Percentiles rank a stretch among this genome's conserved stretches.
These are phyloP conservation scores for Micractinium sp. DNA, from an alignment of 139 green algal genomes.

Conservation along the genomic window DNA sequence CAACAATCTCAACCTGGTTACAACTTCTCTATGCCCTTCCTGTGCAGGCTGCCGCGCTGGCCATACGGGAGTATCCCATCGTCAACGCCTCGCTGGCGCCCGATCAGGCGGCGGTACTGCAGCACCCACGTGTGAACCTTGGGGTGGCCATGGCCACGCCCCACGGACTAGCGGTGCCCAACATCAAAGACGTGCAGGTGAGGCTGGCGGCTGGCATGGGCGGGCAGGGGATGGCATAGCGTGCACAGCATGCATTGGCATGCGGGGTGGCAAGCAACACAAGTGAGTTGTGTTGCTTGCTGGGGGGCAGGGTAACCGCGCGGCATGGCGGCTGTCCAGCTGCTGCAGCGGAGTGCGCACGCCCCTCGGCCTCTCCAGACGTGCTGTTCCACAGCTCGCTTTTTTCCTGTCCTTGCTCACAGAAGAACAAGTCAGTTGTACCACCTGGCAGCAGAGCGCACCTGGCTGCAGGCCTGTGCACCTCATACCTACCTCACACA, in stretches of 20 bases:
- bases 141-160: constrained; percentile 91
- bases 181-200: constrained; percentile 74
- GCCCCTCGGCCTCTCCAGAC: too few relatives aligned
- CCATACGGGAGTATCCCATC: constrained; percentile 69
- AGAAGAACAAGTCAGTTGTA: too few relatives aligned
- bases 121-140: constrained; percentile 84
- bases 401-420: too few relatives aligned
- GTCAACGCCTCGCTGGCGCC: constrained; percentile 81
- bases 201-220: too few relatives aligned
- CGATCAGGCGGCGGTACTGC: constrained; percentile 73
- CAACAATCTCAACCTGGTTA: background rate
- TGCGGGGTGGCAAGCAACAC: too few relatives aligned
- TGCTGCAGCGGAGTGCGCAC: too few relatives aligned
- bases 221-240: too few relatives aligned
- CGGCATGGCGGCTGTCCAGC: too few relatives aligned
- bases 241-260: too few relatives aligned
- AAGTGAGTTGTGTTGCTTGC: too few relatives aligned
- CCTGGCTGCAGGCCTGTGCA: background rate
- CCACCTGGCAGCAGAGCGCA: background rate
- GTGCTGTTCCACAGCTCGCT: too few relatives aligned
- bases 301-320: too few relatives aligned
- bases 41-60: constrained; percentile 76
- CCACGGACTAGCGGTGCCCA: constrained; percentile 87
- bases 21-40: background rate
- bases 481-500: background rate